Evolutionary conservation across 2,329 filamentous ascomycete species (phyloP).

Genomic region (Xylariaceae sp.): DNA sequence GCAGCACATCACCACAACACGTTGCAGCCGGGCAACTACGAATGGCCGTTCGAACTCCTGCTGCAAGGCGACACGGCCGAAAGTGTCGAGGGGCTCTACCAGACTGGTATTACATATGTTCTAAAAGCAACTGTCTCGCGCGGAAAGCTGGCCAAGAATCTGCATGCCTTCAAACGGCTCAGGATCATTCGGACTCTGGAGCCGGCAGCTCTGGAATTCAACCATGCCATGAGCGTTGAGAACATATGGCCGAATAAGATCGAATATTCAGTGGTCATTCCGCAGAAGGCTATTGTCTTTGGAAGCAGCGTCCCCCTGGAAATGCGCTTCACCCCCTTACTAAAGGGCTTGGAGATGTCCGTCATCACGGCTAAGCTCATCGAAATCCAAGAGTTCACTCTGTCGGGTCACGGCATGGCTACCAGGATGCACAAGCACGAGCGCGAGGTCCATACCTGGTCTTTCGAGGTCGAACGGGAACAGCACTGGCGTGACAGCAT

Average conservation of each 20-base stretch:
- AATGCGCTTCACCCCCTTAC: conserved; percentile 77
- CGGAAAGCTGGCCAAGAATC: conserved; percentile 81
- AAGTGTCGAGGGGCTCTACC: conserved; percentile 81
- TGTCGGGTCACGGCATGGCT: conserved; percentile 37
- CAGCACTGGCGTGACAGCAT: conserved; percentile 64
- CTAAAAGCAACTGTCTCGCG: conserved; percentile 84
- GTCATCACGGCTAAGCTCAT: conserved; percentile 72
- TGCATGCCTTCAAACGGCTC: conserved; percentile 71
- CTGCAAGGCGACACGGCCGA: conserved; percentile 69
- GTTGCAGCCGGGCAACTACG: conserved; percentile 69
- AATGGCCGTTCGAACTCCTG: conserved; percentile 71
- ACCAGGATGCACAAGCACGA: conserved; percentile 54
- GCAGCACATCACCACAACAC: conserved; percentile 48
- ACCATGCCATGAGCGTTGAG: conserved; percentile 89
- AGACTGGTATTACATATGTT: conserved; percentile 83
- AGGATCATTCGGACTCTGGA: conserved; percentile 73
- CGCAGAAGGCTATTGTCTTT: conserved; percentile 90
- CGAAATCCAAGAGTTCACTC: conserved; percentile 65
- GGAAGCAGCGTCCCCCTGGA: conserved; percentile 79
- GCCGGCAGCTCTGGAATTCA: conserved; percentile 66
- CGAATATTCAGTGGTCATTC: conserved; percentile 88
- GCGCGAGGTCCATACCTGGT: conserved; percentile 56
- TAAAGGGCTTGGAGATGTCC: conserved; percentile 84
- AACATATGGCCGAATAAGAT: conserved; percentile 98
- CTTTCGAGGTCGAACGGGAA: conserved; percentile 45